These are phyloP conservation scores for Arachis hypogaea DNA, from an alignment of 306 rosid species.

Conservation along the genomic window DNA sequence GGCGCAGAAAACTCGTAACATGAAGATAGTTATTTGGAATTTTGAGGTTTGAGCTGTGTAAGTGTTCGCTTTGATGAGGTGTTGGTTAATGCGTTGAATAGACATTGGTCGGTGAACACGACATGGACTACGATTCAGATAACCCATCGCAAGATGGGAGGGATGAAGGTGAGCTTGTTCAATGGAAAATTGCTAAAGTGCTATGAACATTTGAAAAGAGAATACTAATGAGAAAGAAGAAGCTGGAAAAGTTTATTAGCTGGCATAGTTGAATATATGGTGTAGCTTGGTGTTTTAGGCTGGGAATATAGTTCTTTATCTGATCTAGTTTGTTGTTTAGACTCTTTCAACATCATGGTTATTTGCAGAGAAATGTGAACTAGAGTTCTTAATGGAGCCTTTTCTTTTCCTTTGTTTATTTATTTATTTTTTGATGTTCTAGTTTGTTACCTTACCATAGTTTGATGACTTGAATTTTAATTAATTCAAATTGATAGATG, in stretches of 20 bases:
- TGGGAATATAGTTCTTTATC: constrained; percentile 3
- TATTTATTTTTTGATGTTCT: constrained; percentile 1
- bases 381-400: background rate
- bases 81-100: constrained; percentile 31
- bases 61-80: constrained; percentile 7
- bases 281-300: constrained; percentile 8
- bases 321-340: constrained; percentile 5
- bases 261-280: constrained; percentile 6
- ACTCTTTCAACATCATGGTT: constrained; percentile 8
- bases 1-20: background rate
- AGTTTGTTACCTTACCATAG: constrained; percentile 31
- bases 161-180: constrained; percentile 70
- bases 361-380: background rate
- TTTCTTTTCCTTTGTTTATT: background rate
- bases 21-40: constrained; percentile 12
- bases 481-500: constrained; percentile 53
- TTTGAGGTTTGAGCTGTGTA: constrained; percentile 18
- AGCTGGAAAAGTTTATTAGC: background rate
- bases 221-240: background rate
- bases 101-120: constrained; percentile 28
- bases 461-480: constrained; percentile 32
- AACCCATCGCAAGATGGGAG: constrained; percentile 76
- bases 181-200: constrained; percentile 24
- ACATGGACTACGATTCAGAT: constrained; percentile 77
- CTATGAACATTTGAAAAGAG: background rate